These are phyloP conservation scores for Starmerella geochares DNA, from an alignment of 805 yeast species.

Conservation along the genomic window DNA sequence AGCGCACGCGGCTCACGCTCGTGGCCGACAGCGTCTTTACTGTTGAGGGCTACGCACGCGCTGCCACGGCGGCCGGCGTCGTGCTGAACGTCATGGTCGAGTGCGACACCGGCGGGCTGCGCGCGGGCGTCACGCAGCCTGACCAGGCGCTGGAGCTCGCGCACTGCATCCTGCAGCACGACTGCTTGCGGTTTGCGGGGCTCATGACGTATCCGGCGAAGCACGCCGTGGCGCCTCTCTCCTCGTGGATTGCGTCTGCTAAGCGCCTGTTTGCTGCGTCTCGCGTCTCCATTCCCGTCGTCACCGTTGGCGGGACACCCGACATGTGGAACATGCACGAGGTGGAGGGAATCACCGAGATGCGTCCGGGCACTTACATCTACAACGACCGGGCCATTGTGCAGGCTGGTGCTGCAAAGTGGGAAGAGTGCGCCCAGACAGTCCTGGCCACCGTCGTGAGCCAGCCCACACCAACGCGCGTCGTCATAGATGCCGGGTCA, in stretches of 20 bases:
- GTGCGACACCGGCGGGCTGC: slow-evolving; percentile 21
- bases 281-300: slow-evolving; percentile 4
- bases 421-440: slow-evolving; percentile 19
- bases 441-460: slow-evolving; percentile 18
- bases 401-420: slow-evolving; percentile 9
- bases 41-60: slow-evolving; percentile 11
- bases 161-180: background rate
- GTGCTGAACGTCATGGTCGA: slow-evolving; percentile 15
- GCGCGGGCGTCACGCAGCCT: slow-evolving; percentile 18
- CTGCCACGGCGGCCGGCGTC: background rate
- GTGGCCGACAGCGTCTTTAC: slow-evolving; percentile 15
- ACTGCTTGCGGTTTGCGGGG: slow-evolving; percentile 11
- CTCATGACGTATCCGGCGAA: slow-evolving; percentile 20
- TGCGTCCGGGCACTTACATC: slow-evolving; percentile 20
- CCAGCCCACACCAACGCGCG: slow-evolving; percentile 17
- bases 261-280: slow-evolving; percentile 7
- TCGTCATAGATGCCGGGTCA: slow-evolving; percentile 19
- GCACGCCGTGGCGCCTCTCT: slow-evolving; percentile 2
- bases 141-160: slow-evolving; percentile 15
- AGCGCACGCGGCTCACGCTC: slow-evolving; percentile 11
- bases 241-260: slow-evolving; percentile 12
- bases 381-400: slow-evolving; percentile 19
- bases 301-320: slow-evolving; percentile 21
- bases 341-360: slow-evolving; percentile 14
- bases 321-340: slow-evolving; percentile 19